Evolutionary conservation across 768 basidiomycete species (phyloP).

Genomic region (Hemileccinum impolitum): DNA sequence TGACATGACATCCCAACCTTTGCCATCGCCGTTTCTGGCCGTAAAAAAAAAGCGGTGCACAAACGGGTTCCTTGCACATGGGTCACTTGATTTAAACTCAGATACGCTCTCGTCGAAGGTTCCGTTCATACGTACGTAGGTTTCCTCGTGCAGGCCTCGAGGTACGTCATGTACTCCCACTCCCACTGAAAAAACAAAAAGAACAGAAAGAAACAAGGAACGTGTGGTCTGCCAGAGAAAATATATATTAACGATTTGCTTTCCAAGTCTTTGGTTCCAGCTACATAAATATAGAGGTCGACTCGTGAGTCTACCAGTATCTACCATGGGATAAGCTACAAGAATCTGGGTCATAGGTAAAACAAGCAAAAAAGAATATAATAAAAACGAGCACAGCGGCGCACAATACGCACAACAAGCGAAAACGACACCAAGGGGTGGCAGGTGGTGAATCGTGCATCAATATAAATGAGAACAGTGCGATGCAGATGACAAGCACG

Average conservation of each 20-base stretch:
- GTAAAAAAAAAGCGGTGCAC: no score
- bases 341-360: conserved; percentile 18
- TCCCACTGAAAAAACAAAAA: no score
- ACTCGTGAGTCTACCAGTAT: conserved; percentile 24
- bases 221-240: neutral
- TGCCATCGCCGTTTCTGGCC: no score
- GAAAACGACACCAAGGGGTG: conserved; percentile 9
- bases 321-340: conserved; percentile 32
- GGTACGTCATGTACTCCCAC: neutral
- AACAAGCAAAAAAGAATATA: conserved; percentile 5
- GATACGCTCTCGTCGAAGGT: no score
- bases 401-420: neutral
- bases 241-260: conserved; percentile 16
- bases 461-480: conserved; percentile 18
- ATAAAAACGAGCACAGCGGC: conserved; percentile 8
- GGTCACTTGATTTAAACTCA: no score
- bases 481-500: conserved; percentile 4
- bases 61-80: no score
- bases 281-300: conserved; percentile 28
- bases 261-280: conserved; percentile 16
- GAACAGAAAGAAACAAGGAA: neutral
- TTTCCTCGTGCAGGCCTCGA: conserved; percentile 16
- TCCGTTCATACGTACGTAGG: no score
- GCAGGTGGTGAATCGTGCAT: conserved; percentile 14
- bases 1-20: no score